Evolutionary conservation across 2,329 filamentous ascomycete species (phyloP), one percentile per base, ranked within the genome.

Genomic region (Pseudopyricularia javanii): DNA sequence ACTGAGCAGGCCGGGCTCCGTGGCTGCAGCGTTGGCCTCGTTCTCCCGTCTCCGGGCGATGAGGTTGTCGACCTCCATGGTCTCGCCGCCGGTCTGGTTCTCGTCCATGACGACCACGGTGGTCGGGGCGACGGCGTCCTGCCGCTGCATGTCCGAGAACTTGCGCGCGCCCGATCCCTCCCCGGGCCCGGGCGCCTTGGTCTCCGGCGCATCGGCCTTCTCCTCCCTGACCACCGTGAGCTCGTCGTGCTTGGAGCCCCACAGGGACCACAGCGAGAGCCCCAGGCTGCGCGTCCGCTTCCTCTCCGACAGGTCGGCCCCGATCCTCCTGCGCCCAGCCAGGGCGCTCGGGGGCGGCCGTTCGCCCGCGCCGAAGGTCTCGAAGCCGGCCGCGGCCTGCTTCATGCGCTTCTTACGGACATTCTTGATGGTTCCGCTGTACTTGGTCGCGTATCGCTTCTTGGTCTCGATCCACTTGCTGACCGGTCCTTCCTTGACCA

Each of bases 161-260:
- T 69, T 62, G 15, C 70, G 67, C 1, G 73, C 70, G 2, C 71
- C 72, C 40, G 70, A 61, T 1, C 71, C 73, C 34, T 77, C 70
- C 3, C 61, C 65, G 2, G 61, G 63, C 4, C 66, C 69, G 1
- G 70, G 68, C 7, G 61, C 59, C 24, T 62, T 61, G n/a, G 60
- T 58, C 5, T 63, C 63, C 0, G 66, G 60, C 54, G 68, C 66
- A 2, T 74, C 72, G 1, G 74, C 74, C 57, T 75, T 73, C 51
- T 76, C 65, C 63, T 83, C 79, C 3, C 79, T 71, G 48, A 74
- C 70, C 3, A 94, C 75, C 0, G 86, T 86, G 56, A 75, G 75
- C 65, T 91, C 79, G 63, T 97, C 93, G 62, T 96, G 89, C 64
- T 87, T 94, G 47, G 85, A 91, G 14, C 88, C 90, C 86, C 90